Base-by-base conservation (phyloP, 2,329 filamentous ascomycete species). In the Cladophialophora psammophila region DNA sequence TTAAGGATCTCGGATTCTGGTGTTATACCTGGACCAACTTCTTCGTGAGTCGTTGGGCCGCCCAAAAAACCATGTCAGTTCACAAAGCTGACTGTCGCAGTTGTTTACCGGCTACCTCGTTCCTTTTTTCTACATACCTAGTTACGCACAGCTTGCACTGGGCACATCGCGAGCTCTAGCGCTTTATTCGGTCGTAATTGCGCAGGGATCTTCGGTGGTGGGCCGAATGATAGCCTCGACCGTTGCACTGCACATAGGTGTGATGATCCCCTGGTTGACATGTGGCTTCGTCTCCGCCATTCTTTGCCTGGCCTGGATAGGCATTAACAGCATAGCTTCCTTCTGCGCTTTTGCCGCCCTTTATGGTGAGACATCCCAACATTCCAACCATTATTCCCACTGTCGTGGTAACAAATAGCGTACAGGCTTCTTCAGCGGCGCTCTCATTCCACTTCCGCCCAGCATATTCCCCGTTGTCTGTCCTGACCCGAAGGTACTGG, bases 371-470 rank as follows among this genome's bases (percentile, higher is more conserved):
- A 60, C 10, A 12, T 13, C 18, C 42, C 40, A 45, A 34, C 13
- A 5, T n/a, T 15, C 15, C 12, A 34, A 31, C n/a, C 34, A 5
- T n/a, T 10, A 8, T 20, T 36, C 40, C 34, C 13, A 20, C 32
- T 4, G 15, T 18, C 18, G 3, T 4, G 35, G 15, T 36, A 45
- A 26, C 31, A 13, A 38, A 35, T 5, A 36, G 32, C 12, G 2
- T 36, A 13, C 31, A 72, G 71, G 90, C 3, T 80, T 88, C 60
- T 84, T 84, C 4, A 86, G 83, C 0, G 88, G 87, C 0, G 86
- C 82, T 0, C 83, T 90, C 48, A 87, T 90, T 75, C 83, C 83
- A 18, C 76, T 91, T 6, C 89, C 90, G 63, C 88, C 88, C 0
- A 86, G 87, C 0, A 83, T 83, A 0, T 76, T 89, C 58, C 82